Evolutionary conservation across 2,329 filamentous ascomycete species (phyloP), one percentile per base, ranked within the genome.

Genomic region (Graphilbum ipis-grandicollis): DNA sequence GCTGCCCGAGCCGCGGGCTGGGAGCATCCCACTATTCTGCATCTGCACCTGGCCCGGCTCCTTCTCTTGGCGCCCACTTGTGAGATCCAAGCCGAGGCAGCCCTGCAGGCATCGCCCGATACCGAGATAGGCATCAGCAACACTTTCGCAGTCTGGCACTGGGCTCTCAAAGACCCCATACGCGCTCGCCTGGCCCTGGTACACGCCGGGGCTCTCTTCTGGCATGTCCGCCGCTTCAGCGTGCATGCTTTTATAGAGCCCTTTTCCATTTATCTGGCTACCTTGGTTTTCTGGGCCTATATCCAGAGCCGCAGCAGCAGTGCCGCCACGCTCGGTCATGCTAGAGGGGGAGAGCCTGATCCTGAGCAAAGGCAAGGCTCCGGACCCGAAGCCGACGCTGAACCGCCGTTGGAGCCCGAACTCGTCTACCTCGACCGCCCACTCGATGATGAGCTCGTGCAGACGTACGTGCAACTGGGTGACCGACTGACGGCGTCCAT

Each of bases 161-260:
- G 31, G 31, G 19, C 18, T n/a, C 4, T 21, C 5, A 18, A 23
- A 6, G 31, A 35, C 9, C 34, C 34, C 13, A 30, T 19, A 18
- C 25, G 34, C 15, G 23, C 34, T 2, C 34, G 34, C 2, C 25
- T 35, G 10, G 19, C 23, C 13, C 17, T 35, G 6, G 17, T 35
- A 6, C 34, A 35, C 17, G 34, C 34, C 4, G 34, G 34, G 3
- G 34, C 34, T 4, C 23, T 35, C 10, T 18, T 35, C 17, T 35
- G 34, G 34, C 34, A 35, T n/a, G 34, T 35, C n/a, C 34, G 34
- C 12, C 34, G 26, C 14, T 35, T 35, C 18, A 29, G 34, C 25
- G 25, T 23, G 25, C 9, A 7, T 10, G 15, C 17, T 6, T 35
- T 35, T 30, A 18, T 35, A n/a, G 34, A 35, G 19, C 34, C 34